Evolutionary conservation across 192 early-diverging fungal genomes (phyloP), one percentile per base, ranked within the genome.

Genomic region (Cladochytrium replicatum): DNA sequence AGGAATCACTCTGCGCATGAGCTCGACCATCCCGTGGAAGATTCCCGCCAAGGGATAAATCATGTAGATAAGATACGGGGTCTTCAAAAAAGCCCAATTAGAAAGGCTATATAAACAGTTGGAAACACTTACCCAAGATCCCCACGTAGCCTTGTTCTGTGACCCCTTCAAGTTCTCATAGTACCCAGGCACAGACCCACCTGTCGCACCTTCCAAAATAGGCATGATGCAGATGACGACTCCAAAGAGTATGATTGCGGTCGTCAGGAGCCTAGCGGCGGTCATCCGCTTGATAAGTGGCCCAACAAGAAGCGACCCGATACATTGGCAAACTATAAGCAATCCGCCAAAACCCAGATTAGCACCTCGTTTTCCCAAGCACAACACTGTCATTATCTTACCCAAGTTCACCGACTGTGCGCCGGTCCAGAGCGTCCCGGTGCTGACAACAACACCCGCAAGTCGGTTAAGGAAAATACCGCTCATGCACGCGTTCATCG

Each of bases 1-100:
- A 27, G 75, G 75, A 15, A 77, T 70, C 42, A 78, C 64, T 50
- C 77, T 72, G 11, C 77, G 75, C 22, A 80, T 72, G n/a, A 80
- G 57, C 41, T 80, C 77, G 15, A 80, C 59, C 54, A 72, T 68
- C 15, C 74, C 74, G 28, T 69, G 69, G 46, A 61, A 72, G 43
- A 72, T 51, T 32, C 77, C 77, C 39, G 68, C 64, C n/a, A 60
- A 39, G 15, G 52, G 40, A 47, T 75, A 80, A 43, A 80, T 41
- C 17, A 56, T 48, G 49, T 65, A 62, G 26, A 77, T 52, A 19
- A 66, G 37, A 4, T 54, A 5, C 7, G 62, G 25, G n/a, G n/a
- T n/a, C n/a, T n/a, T n/a, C n/a, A n/a, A n/a, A n/a, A n/a, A n/a
- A n/a, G n/a, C n/a, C n/a, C n/a, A n/a, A n/a, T n/a, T n/a, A n/a